Evolutionary conservation across 768 basidiomycete species (phyloP), one percentile per base, ranked within the genome.

Genomic region (Boletus reticulatus): DNA sequence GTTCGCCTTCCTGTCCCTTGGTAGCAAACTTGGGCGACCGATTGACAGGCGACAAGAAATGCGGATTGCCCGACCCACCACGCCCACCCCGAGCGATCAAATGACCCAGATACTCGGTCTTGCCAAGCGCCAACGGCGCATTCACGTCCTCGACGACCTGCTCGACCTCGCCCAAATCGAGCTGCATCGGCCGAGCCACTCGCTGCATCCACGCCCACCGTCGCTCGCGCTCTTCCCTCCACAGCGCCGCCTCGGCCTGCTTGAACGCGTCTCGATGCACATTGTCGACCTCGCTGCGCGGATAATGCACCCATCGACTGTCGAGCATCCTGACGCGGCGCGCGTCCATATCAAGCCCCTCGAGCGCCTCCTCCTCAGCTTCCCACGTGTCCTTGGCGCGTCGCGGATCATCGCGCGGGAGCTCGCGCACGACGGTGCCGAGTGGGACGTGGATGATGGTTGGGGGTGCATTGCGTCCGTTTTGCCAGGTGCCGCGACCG

Each of bases 11-110:
- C 9, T 80, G 78, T 0, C 92, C 94, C 17, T 85, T 81, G 17
- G 90, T 87, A 0, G 92, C 95, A 58, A 90, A 90, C 70, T 94
- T 92, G 4, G 95, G 94, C 1, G 91, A 86, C 3, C 92, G 85
- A 55, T 84, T 88, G 29, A 79, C 72, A 3, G 82, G 66, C 6
- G 85, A 77, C 55, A 84, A 73, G 65, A 95, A 98, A 59, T 90
- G 84, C 0, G 96, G 92, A 66, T 98, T 98, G 3, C 96, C 96
- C 11, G 88, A 64, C 0, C 96, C 96, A 3, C 92, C 91, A 10
- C 62, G 52, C 0, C 96, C 96, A 4, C 96, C 96, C 8, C 79
- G 63, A 1, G 89, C 86, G 43, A 96, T 67, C 31, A 94, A 75
- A 45, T 85, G 81, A 0, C 88, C 88, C 3, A 83, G 61, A 13